Base-by-base conservation (phyloP, 2,329 filamentous ascomycete species). In the Sclerotiophoma versabilis region DNA sequence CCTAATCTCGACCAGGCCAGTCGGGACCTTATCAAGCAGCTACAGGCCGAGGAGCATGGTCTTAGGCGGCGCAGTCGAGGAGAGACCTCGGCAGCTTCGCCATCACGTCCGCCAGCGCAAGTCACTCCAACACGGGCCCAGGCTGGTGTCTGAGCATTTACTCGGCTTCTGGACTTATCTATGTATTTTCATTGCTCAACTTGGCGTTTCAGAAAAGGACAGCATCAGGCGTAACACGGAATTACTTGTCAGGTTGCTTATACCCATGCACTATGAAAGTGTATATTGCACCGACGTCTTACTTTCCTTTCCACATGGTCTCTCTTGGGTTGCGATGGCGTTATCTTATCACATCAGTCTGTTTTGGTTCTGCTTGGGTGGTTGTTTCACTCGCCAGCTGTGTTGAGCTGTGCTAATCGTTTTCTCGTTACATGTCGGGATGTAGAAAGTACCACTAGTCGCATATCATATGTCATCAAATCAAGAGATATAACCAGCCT, bases 11-110 rank as follows among this genome's bases (percentile, higher is more conserved):
- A 68, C 27, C 62, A 68, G 37, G 65, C 64, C 23, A 66, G 64
- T 17, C 57, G 63, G 34, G 62, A 68, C 23, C 57, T 68, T 11
- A 66, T 66, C 44, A 64, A 66, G 57, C 68, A 74, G 48, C 53
- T 76, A 51, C 65, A 70, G 46, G 59, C 64, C 7, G 63, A 72
- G 39, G 70, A 72, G 36, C 57, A 65, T 36, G 71, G 72, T 1
- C 38, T 75, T 36, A 50, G 73, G 33, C 57, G 68, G 19, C 46
- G 66, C 30, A 70, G 67, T 53, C 60, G 66, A 4, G 45, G 48
- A 32, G 48, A 50, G 26, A 44, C 50, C 1, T 43, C 47, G 2
- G 47, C 20, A 14, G 32, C 47, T 1, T 50, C 47, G 5, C 47
- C 47, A 10, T 50, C 47, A n/a, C 47, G 43, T 14, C 30, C 47